Evolutionary conservation across 1,284 basidiomycete genomes (phyloP).

Genomic region (Fistulina hepatica): DNA sequence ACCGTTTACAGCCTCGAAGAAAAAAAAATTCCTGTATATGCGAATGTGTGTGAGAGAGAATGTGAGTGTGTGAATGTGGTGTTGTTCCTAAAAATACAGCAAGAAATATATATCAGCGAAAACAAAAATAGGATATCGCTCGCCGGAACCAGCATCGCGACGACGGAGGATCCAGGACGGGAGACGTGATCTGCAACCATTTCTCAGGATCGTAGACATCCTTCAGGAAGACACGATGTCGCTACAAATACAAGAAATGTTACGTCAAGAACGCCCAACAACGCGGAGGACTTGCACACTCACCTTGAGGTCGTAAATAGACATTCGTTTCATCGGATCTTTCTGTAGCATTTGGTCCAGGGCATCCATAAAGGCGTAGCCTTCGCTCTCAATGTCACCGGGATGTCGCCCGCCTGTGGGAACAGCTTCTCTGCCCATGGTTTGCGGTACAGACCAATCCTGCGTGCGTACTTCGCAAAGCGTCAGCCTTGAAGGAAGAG

Average conservation of each 20-base stretch:
- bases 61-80: too few relatives aligned
- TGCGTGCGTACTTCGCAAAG: constrained; percentile 67
- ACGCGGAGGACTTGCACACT: not conserved
- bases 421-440: constrained; percentile 58
- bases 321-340: constrained; percentile 61
- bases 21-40: too few relatives aligned
- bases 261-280: not conserved
- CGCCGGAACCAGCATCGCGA: too few relatives aligned
- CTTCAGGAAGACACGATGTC: not conserved
- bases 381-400: constrained; percentile 30
- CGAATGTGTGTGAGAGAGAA: too few relatives aligned
- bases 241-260: not conserved
- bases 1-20: too few relatives aligned
- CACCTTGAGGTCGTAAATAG: constrained; percentile 71
- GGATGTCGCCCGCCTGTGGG: constrained; percentile 42
- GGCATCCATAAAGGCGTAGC: constrained; percentile 49
- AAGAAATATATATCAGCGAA: too few relatives aligned
- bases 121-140: too few relatives aligned
- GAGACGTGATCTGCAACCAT: not conserved
- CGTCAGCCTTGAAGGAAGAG: too few relatives aligned
- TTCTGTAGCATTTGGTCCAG: constrained; percentile 70
- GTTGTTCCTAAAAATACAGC: too few relatives aligned
- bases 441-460: constrained; percentile 53
- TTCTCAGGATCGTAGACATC: not conserved
- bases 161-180: too few relatives aligned